Percentiles rank a stretch among this genome's conserved stretches.
phyloP scores from a whole-genome alignment of 208 protist species.

The Crithidia expoeki region DNA sequence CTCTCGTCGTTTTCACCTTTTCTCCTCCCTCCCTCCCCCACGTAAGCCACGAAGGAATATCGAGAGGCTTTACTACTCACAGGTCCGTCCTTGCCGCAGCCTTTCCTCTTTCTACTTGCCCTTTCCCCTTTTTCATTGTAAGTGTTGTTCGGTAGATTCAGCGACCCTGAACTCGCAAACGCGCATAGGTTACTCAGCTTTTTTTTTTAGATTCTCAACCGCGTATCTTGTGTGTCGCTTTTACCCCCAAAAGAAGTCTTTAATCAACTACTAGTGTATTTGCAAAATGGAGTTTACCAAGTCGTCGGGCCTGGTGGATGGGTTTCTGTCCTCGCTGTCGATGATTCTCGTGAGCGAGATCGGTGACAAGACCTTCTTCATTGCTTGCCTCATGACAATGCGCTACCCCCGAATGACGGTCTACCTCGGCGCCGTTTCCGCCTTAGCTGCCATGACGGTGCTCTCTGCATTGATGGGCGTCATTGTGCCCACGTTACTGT shows the following conservation, averaged over 20 bases:
- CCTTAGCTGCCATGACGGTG: slow-evolving; percentile 94
- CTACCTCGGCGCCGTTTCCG: slow-evolving; percentile 84
- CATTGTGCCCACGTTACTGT: slow-evolving; percentile 83
- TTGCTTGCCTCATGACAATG: slow-evolving; percentile 96
- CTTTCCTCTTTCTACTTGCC: no score
- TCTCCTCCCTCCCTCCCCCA: no score
- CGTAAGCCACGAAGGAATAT: no score
- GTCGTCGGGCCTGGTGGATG: slow-evolving; percentile 46
- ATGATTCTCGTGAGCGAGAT: slow-evolving; percentile 95
- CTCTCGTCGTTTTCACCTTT: no score
- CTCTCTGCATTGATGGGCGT: slow-evolving; percentile 89
- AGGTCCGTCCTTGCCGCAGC: no score
- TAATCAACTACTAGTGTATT: no score
- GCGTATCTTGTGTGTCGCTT: no score
- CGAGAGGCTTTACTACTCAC: no score
- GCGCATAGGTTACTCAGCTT: background rate
- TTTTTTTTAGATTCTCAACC: background rate
- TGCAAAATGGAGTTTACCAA: slow-evolving; percentile 23
- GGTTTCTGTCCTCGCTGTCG: slow-evolving; percentile 85
- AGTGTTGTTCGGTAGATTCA: background rate
- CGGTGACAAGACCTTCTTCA: slow-evolving; percentile 97
- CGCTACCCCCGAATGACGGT: slow-evolving; percentile 81
- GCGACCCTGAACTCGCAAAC: background rate
- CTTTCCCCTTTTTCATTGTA: no score
- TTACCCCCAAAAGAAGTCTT: no score